A percentile compares a stretch with the other conserved stretches of the same genome.
These are phyloP conservation scores for Neurospora sublineolata DNA, from an alignment of 495 filamentous ascomycete species.

Conservation along the genomic window DNA sequence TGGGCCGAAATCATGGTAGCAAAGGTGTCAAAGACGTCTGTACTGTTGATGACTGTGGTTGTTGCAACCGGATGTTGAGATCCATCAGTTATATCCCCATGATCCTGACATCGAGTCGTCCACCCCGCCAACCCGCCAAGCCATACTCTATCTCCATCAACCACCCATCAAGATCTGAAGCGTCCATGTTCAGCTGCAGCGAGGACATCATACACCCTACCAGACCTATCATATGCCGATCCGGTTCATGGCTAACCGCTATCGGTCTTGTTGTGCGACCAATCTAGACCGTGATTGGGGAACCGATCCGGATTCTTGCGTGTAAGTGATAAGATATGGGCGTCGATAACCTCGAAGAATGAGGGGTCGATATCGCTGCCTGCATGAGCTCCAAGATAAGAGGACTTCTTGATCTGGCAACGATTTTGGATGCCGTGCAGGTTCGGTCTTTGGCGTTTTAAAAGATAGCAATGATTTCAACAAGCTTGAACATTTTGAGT, in stretches of 20 bases:
- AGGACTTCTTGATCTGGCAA: not conserved
- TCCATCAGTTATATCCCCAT: not conserved
- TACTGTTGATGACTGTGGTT: not conserved
- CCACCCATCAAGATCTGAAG: not conserved
- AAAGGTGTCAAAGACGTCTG: not conserved
- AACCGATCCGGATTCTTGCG: not conserved
- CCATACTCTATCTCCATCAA: not conserved
- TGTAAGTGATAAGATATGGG: not conserved
- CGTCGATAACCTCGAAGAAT: not conserved
- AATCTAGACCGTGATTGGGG: not conserved
- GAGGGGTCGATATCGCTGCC: not conserved
- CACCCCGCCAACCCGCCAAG: not conserved
- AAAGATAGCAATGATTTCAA: not conserved
- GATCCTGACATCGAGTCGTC: not conserved
- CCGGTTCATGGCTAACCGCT: not conserved
- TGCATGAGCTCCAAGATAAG: not conserved
- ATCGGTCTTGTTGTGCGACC: not conserved
- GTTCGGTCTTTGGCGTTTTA: not conserved
- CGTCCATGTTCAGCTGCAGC: not conserved
- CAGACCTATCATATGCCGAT: not conserved
- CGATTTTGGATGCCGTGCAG: not conserved
- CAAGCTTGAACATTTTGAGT: not conserved
- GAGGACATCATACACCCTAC: not conserved
- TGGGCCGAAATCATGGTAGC: no score
- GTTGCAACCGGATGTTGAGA: not conserved